Evolutionary conservation across 306 rosid genomes (phyloP).

Genomic region (Trifolium pratense): DNA sequence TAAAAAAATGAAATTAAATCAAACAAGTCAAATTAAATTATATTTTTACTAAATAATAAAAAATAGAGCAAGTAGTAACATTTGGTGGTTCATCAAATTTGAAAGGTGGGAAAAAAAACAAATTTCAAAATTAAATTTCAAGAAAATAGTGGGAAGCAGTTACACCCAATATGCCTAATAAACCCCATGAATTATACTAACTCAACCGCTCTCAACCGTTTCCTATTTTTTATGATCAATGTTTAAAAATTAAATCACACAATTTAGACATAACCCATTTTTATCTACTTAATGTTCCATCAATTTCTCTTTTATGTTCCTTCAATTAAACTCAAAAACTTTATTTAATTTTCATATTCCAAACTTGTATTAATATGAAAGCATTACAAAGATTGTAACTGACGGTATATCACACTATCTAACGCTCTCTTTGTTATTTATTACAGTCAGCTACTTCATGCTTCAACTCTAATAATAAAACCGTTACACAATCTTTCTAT

Average conservation of each 20-base stretch:
- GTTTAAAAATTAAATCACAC: constrained; percentile 29
- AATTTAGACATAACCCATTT: constrained; percentile 33
- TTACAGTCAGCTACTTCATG: constrained; percentile 57
- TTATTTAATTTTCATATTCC: constrained; percentile 7
- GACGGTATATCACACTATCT: constrained; percentile 22
- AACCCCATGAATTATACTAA: constrained; percentile 42
- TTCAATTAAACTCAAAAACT: constrained; percentile 38
- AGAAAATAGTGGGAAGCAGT: constrained; percentile 43
- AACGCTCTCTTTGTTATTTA: constrained; percentile 63
- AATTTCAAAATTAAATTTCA: not conserved
- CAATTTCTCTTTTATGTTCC: constrained; percentile 50
- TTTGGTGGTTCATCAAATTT: constrained; percentile 26
- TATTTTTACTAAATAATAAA: not conserved
- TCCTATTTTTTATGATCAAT: constrained; percentile 39
- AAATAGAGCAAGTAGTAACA: constrained; percentile 29
- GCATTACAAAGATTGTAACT: constrained; percentile 29
- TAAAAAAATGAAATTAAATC: not conserved
- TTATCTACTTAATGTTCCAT: not conserved
- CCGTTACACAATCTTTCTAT: constrained; percentile 41
- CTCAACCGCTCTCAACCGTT: constrained; percentile 51
- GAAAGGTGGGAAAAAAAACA: not conserved
- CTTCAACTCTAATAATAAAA: constrained; percentile 43
- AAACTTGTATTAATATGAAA: constrained; percentile 8
- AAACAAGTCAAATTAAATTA: not conserved
- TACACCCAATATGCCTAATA: constrained; percentile 35